A percentile compares a stretch with the other conserved stretches of the same genome.
phyloP scores from a whole-genome alignment of 768 basidiomycete genomes.

The Psilocybe azurescens region DNA sequence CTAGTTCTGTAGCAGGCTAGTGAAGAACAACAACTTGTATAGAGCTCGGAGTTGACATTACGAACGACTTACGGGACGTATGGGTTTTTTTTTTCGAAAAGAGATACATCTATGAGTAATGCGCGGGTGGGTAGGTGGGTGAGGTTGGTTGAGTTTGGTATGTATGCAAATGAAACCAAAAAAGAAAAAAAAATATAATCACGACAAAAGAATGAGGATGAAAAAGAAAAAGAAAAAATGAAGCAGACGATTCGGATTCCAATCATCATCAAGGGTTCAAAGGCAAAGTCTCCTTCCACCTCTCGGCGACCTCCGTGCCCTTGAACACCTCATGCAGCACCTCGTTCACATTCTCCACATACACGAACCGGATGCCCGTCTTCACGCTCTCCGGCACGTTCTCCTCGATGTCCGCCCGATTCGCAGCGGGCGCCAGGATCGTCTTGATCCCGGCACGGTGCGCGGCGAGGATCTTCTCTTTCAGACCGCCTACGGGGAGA shows the following conservation, averaged over 20 bases:
- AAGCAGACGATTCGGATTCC: not conserved
- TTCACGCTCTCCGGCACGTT: constrained; percentile 97
- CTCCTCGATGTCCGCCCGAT: constrained; percentile 94
- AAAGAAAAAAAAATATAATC: not conserved
- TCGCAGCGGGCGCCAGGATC: constrained; percentile 85
- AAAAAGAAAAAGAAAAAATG: not conserved
- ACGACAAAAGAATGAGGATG: not conserved
- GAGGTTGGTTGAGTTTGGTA: too few species aligned
- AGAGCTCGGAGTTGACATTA: not conserved
- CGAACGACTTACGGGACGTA: too few species aligned
- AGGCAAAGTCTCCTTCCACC: constrained; percentile 54
- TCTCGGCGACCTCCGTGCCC: constrained; percentile 56
- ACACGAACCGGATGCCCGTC: constrained; percentile 92
- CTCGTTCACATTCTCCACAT: constrained; percentile 92
- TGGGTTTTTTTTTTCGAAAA: too few species aligned
- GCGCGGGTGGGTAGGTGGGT: too few species aligned
- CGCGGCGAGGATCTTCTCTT: constrained; percentile 96
- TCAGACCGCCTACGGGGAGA: constrained; percentile 93
- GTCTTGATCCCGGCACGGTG: constrained; percentile 97
- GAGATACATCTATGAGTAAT: too few species aligned
- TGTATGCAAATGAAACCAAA: too few species aligned
- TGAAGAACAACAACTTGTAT: too few species aligned
- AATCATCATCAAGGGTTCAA: not conserved
- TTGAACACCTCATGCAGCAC: constrained; percentile 89
- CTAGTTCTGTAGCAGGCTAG: not conserved